phyloP scores from a whole-genome alignment of 805 yeast species.

The Pichia phayaonensis region DNA sequence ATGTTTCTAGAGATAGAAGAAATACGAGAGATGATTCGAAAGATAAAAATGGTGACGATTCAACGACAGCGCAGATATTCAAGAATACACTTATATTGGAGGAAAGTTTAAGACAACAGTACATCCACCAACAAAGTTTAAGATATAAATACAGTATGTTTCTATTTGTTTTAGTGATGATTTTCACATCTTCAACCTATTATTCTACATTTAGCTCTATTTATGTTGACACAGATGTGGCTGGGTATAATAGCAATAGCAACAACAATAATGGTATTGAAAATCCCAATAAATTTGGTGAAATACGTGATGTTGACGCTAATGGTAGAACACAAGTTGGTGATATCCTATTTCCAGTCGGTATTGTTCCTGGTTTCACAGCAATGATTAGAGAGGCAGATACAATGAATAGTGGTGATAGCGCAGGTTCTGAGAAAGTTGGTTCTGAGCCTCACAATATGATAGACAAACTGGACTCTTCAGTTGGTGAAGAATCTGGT shows the following conservation, averaged over 20 bases:
- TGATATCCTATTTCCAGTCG: background rate
- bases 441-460: background rate
- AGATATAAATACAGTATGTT: slow-evolving; percentile 58
- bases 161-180: slow-evolving; percentile 15
- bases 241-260: background rate
- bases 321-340: background rate
- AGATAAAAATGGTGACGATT: slow-evolving; percentile 16
- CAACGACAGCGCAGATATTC: slow-evolving; percentile 57
- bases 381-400: background rate
- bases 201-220: slow-evolving; percentile 21
- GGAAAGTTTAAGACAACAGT: slow-evolving; percentile 78
- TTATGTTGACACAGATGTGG: background rate
- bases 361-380: background rate
- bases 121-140: slow-evolving; percentile 57
- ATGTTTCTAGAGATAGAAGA: slow-evolving; percentile 13
- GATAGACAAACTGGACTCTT: background rate
- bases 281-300: background rate
- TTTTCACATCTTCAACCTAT: slow-evolving; percentile 31
- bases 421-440: background rate
- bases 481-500: background rate
- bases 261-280: background rate
- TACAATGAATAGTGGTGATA: background rate
- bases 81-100: slow-evolving; percentile 78
- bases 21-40: slow-evolving; percentile 10
- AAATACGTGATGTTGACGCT: background rate